These are phyloP conservation scores for Apiospora sp. DNA, from an alignment of 2,329 filamentous ascomycete species.

Conservation along the genomic window DNA sequence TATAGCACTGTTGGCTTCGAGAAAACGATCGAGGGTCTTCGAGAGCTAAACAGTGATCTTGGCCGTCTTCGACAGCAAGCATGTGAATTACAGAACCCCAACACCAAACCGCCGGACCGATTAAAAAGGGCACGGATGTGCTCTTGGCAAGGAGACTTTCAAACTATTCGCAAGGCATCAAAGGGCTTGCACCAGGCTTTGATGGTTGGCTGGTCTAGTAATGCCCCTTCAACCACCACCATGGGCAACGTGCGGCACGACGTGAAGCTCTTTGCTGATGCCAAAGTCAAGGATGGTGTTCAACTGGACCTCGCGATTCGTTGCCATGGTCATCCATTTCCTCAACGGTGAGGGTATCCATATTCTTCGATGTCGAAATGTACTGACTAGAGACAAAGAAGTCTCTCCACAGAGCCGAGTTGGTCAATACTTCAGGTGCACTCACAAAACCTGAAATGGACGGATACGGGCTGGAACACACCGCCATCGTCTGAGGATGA, in stretches of 20 bases:
- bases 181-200: neutral
- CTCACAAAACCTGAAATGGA: neutral
- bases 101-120: neutral
- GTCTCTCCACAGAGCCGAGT: neutral
- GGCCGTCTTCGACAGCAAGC: neutral
- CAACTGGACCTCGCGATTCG: neutral
- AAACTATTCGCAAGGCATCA: neutral
- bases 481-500: neutral
- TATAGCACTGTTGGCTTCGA: neutral
- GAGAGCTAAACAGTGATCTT: neutral
- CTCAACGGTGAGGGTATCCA: neutral
- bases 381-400: neutral
- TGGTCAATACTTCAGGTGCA: neutral
- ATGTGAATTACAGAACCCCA: neutral
- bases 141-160: neutral
- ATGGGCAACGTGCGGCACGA: neutral
- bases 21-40: neutral
- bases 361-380: fast-evolving
- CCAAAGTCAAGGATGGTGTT: neutral
- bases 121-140: neutral
- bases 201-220: neutral
- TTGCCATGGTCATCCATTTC: neutral
- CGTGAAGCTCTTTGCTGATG: neutral
- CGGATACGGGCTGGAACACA: neutral
- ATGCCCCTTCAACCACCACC: neutral